A percentile compares a stretch with the other conserved stretches of the same genome.
Conservation (phyloP, 805 yeast genomes). For the Yamadazyma tumulicola region DNA sequence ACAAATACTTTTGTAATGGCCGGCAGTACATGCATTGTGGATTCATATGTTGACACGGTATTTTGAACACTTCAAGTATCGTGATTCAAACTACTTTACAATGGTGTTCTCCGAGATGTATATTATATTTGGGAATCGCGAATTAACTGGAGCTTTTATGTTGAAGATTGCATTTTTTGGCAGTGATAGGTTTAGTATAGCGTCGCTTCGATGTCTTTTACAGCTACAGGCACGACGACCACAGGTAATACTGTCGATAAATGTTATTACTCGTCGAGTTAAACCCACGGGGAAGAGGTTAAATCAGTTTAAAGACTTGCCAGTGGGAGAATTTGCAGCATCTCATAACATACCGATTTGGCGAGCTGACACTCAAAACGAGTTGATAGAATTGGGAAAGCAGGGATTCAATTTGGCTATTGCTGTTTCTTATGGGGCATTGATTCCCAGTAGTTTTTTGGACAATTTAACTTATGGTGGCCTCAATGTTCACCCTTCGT, state of each 20-base stretch:
- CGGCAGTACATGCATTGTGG: conserved; percentile 11
- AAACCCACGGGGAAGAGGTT: conserved; percentile 63
- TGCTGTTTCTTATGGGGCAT: conserved; percentile 88
- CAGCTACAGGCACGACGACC: conserved; percentile 12
- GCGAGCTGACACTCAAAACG: conserved; percentile 50
- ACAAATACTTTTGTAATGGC: conserved; percentile 21
- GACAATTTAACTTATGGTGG: conserved; percentile 56
- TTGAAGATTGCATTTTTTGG: conserved; percentile 70
- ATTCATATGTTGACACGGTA: neutral
- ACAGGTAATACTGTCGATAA: conserved; percentile 28
- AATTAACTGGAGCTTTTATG: too few species aligned
- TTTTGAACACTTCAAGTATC: neutral
- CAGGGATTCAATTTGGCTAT: conserved; percentile 58
- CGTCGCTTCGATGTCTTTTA: conserved; percentile 42
- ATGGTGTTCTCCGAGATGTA: too few species aligned
- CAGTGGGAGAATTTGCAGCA: conserved; percentile 44
- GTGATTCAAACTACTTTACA: too few species aligned
- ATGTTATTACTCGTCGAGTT: conserved; percentile 61
- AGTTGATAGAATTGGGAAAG: conserved; percentile 25
- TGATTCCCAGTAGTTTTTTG: conserved; percentile 68
- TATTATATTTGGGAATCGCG: too few species aligned
- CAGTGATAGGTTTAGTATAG: conserved; percentile 66
- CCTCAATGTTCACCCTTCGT: conserved; percentile 87
- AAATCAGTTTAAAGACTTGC: conserved; percentile 43
- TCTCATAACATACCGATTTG: conserved; percentile 30